These are phyloP conservation scores for Nidula niveotomentosa DNA, from an alignment of 1,284 basidiomycete species.

Conservation along the genomic window DNA sequence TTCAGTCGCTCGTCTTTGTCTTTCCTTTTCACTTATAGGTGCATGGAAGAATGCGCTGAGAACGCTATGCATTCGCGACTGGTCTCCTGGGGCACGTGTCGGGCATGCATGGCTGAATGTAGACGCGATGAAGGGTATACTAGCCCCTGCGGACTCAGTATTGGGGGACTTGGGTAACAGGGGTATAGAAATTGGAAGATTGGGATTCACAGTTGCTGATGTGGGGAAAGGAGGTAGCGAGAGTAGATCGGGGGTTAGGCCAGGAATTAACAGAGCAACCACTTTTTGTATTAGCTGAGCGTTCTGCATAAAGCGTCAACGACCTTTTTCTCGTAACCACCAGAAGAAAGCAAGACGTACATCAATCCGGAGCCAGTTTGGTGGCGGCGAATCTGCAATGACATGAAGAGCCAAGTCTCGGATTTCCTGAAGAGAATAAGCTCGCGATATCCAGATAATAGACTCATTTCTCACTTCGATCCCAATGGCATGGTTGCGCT, in stretches of 20 bases:
- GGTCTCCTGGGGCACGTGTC: constrained; percentile 87
- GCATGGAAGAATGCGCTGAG: constrained; percentile 78
- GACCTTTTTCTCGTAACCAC: not conserved
- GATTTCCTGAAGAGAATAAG: constrained; percentile 59
- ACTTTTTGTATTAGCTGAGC: constrained; percentile 72
- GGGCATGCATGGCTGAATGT: constrained; percentile 92
- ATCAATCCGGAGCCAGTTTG: constrained; percentile 83
- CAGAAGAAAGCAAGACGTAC: constrained; percentile 32
- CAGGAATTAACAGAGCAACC: constrained; percentile 78
- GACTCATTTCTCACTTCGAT: constrained; percentile 58
- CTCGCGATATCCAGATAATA: not conserved
- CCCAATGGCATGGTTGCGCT: constrained; percentile 69
- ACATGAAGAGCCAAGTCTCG: constrained; percentile 83
- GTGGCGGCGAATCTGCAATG: constrained; percentile 77
- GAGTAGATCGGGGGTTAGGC: constrained; percentile 71
- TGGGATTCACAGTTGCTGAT: constrained; percentile 63
- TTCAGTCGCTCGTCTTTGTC: constrained; percentile 60
- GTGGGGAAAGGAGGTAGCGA: constrained; percentile 66
- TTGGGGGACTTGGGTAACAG: constrained; percentile 36
- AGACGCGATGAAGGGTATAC: constrained; percentile 73
- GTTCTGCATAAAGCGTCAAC: constrained; percentile 47
- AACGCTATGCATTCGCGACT: constrained; percentile 82
- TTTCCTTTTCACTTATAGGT: constrained; percentile 78
- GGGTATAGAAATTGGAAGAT: constrained; percentile 66
- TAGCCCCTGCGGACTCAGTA: constrained; percentile 25